phyloP scores from a whole-genome alignment of 2,329 filamentous ascomycete genomes.

The Chaetomium strumarium region DNA sequence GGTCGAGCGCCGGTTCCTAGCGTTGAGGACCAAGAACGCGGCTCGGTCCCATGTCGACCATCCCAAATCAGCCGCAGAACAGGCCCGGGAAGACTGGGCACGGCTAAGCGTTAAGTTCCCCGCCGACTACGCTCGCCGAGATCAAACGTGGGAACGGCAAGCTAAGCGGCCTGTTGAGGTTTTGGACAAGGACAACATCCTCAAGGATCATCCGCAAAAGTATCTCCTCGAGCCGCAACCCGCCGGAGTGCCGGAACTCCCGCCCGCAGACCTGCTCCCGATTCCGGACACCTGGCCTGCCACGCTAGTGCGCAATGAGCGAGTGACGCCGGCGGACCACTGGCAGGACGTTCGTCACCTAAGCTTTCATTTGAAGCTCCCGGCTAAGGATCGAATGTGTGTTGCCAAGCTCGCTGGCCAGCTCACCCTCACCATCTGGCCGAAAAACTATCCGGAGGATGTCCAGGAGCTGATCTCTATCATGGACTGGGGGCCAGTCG shows the following conservation, averaged over 20 bases:
- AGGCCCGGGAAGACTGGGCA: slow-evolving; percentile 22
- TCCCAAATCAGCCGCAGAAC: slow-evolving; percentile 16
- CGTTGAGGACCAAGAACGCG: slow-evolving; percentile 21
- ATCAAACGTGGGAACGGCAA: slow-evolving; percentile 21
- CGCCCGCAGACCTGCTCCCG: slow-evolving; percentile 41
- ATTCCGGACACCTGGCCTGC: slow-evolving; percentile 53
- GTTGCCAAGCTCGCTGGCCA: slow-evolving; percentile 55
- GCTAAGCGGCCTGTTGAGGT: slow-evolving; percentile 19
- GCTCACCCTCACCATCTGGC: slow-evolving; percentile 74
- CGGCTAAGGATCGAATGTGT: slow-evolving; percentile 6
- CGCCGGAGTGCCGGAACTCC: slow-evolving; percentile 16
- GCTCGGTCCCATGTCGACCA: slow-evolving; percentile 22
- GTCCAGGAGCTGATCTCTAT: slow-evolving; percentile 71
- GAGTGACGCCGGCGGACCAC: slow-evolving; percentile 69
- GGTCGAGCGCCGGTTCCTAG: slow-evolving; percentile 15
- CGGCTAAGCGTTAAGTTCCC: slow-evolving; percentile 18
- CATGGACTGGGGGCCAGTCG: slow-evolving; percentile 71
- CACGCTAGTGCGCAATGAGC: slow-evolving; percentile 57
- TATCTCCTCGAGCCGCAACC: slow-evolving; percentile 27
- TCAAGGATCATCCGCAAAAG: slow-evolving; percentile 32
- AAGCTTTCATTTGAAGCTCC: slow-evolving; percentile 45
- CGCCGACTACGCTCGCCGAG: slow-evolving; percentile 23
- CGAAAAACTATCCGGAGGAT: slow-evolving; percentile 79
- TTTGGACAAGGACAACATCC: slow-evolving; percentile 33
- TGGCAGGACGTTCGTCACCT: slow-evolving; percentile 92